Evolutionary conservation across 208 protist species (phyloP), one percentile per base, ranked within the genome.

Genomic region (Leishmania lainsoni): DNA sequence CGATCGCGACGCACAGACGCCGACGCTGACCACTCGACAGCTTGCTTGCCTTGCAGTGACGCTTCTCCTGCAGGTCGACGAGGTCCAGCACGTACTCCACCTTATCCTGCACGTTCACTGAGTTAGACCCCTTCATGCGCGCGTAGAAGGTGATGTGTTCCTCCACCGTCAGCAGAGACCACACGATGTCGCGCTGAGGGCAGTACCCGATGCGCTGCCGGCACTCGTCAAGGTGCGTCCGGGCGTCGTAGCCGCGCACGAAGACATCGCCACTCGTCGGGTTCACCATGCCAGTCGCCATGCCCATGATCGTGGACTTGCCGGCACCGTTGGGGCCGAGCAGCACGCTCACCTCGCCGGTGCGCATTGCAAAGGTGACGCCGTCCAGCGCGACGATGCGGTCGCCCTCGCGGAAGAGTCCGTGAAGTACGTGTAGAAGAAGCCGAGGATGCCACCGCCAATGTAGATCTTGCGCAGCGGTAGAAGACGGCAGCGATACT

Each of bases 141-240:
- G 90, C 94, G 87, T 98, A 99, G 81, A 99, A 98, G 45, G 79
- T 65, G 10, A 99, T 84, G 87, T 99, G 97, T 81, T 99, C 94
- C 32, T 87, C 80, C n/a, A 95, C 92, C 35, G 97, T 99, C 17
- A 99, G 89, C 59, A 91, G 86, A 35, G 83, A 81, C 94, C 95
- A 99, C 16, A 99, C 83, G 70, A 99, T 94, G 86, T 99, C 93
- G 74, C 86, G 81, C 90, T 99, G 98, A 35, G 97, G 95, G 86
- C 98, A 99, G 68, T 98, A 96, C 49, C 98, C 98, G 72, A 99
- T 97, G 61, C 92, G 68, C 78, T 92, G 81, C 42, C 90, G 89
- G 78, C 95, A 92, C 75, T 91, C 72, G 42, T 83, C 83, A 58
- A 96, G 81, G n/a, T 97, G 71, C 45, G 70, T 80, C 66, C 45